Base-by-base conservation (phyloP, 1,139 yeast species). In the Scheffersomyces parashehatae region DNA sequence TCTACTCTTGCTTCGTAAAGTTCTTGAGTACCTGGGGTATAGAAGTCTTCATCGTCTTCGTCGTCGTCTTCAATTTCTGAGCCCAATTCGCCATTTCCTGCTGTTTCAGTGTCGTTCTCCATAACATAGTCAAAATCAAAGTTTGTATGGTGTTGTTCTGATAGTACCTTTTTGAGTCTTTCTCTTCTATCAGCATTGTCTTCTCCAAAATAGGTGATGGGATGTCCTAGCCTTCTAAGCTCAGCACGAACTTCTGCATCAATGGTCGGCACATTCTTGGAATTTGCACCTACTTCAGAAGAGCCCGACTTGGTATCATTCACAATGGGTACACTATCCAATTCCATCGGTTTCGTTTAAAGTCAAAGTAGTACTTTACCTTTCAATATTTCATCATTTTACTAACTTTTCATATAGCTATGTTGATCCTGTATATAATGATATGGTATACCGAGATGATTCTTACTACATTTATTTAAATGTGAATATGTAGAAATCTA, bases 1-100 rank as follows among this genome's bases (percentile, higher is more conserved):
- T 53, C 49, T 34, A 67, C 60, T 41, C 98, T 73, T 0, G 82
- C 74, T 1, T 71, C 67, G n/a, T 76, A 65, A 14, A 90, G 63
- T n/a, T 73, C 78, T 5, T 68, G 66, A 0, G 79, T 63, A 0
- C 96, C 97, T 0, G 95, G 95, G 0, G 97, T 89, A 58, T 83
- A 89, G 57, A 86, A 89, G 47, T 88, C 96, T 46, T 85, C 95
- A 16, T 86, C 86, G 3, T 78, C 85, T 3, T 73, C 81, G 0
- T 69, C 79, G 0, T 64, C 75, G 1, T 66, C 75, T 3, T 48
- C 59, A 1, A 55, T 67, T 3, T 53, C 68, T 14, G 52, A 64
- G 3, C 55, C 63, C 12, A 64, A 9, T 46, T 55, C 4, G 52
- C 62, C 6, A 53, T 61, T 12, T 52, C 68, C 8, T 52, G 26